Percentiles rank a stretch among this genome's conserved stretches.
phyloP scores from a whole-genome alignment of 345 rosid species.

The Sapria himalayana region DNA sequence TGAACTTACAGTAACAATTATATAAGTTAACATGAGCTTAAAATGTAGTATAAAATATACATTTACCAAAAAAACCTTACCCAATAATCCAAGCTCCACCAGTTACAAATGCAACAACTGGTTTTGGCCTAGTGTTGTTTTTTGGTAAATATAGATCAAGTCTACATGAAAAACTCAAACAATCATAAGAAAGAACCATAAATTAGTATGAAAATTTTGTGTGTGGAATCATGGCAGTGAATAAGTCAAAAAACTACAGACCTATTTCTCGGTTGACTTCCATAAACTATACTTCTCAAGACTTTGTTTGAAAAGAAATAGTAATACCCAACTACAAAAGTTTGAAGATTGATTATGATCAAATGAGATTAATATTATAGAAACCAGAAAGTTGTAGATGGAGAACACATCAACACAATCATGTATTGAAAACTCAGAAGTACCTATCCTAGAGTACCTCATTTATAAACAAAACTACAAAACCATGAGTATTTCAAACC shows the following conservation, averaged over 20 bases:
- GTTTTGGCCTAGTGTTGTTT: conserved; percentile 45
- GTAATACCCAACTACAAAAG: conserved; percentile 71
- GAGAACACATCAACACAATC: not conserved
- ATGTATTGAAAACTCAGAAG: not conserved
- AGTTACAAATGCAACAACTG: conserved; percentile 80
- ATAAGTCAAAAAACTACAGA: conserved; percentile 7
- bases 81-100: conserved; percentile 99
- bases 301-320: conserved; percentile 71
- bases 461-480: too few species aligned
- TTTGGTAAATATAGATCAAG: conserved; percentile 86
- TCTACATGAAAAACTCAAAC: conserved; percentile 20
- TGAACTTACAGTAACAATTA: too few species aligned
- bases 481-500: conserved; percentile 27
- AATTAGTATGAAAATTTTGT: conserved; percentile 2
- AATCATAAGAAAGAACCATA: conserved; percentile 3
- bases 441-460: not conserved
- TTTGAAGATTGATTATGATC: conserved; percentile 12
- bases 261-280: conserved; percentile 96
- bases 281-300: conserved; percentile 60
- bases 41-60: too few species aligned
- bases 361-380: not conserved
- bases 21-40: too few species aligned
- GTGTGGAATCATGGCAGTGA: not conserved
- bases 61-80: too few species aligned
- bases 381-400: not conserved